Conservation (phyloP, 129 eudicot genomes). For the Tagetes erecta region DNA sequence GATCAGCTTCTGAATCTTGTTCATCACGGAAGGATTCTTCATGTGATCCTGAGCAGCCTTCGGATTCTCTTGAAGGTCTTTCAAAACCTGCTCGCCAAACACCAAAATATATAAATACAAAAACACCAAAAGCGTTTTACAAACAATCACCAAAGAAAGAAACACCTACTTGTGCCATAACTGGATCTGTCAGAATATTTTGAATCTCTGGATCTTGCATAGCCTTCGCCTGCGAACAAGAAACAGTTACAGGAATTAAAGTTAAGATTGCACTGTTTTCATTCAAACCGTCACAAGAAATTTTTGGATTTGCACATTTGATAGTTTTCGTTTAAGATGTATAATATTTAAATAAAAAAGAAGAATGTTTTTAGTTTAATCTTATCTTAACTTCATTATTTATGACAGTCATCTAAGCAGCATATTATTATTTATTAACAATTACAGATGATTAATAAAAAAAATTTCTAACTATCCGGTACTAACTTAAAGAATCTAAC, state of each 20-base stretch:
- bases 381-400: background rate
- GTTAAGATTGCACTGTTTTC: too few relatives aligned
- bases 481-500: too few relatives aligned
- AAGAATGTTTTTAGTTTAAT: too few relatives aligned
- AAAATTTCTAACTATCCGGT: too few relatives aligned
- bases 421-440: background rate
- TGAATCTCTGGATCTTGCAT: constrained; percentile 98
- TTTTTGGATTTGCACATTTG: too few relatives aligned
- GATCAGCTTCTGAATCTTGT: constrained; percentile 77
- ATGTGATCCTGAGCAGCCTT: constrained; percentile 82
- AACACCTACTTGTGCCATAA: constrained; percentile 80
- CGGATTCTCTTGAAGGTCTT: constrained; percentile 83
- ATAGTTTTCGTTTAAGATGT: too few relatives aligned
- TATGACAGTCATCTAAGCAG: background rate
- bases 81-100: constrained; percentile 45
- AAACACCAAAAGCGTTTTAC: background rate
- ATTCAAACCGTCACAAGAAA: too few relatives aligned
- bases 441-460: background rate
- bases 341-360: too few relatives aligned
- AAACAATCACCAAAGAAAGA: background rate
- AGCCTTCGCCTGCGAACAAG: constrained; percentile 66
- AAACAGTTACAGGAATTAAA: background rate
- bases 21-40: constrained; percentile 82
- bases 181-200: constrained; percentile 86
- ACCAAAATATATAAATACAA: background rate